These are phyloP conservation scores for Nicotiana tomentosiformis DNA, from an alignment of 257 asterid species.

Conservation along the genomic window DNA sequence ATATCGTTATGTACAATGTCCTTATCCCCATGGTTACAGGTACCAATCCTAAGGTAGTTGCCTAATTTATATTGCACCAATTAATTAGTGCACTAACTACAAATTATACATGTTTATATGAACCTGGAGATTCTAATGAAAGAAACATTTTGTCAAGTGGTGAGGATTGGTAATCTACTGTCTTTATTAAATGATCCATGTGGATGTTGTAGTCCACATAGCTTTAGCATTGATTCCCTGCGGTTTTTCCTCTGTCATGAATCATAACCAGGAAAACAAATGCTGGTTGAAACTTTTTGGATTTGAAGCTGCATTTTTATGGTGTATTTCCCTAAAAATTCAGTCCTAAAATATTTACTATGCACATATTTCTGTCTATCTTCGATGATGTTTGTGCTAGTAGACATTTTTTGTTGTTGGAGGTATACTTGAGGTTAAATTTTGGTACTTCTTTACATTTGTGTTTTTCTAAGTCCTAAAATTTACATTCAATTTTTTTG, in stretches of 20 bases:
- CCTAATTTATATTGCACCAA: background rate
- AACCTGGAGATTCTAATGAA: background rate
- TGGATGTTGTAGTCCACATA: background rate
- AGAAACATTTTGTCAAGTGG: background rate
- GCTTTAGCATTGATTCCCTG: background rate
- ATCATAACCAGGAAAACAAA: background rate
- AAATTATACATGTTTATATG: background rate
- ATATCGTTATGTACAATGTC: background rate
- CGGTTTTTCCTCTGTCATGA: background rate
- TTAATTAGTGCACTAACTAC: background rate
- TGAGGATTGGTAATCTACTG: background rate
- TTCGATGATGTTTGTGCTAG: background rate
- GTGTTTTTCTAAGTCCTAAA: background rate
- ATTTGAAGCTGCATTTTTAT: background rate
- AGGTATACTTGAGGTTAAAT: background rate
- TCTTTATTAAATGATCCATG: background rate
- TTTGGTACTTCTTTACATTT: background rate
- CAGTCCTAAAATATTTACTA: background rate
- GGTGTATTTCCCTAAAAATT: background rate
- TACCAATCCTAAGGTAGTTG: background rate
- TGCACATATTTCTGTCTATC: background rate
- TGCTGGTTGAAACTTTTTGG: background rate
- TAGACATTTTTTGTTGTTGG: background rate
- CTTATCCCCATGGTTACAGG: background rate
- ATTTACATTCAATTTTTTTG: background rate